Evolutionary conservation across 768 basidiomycete species (phyloP), one percentile per base, ranked within the genome.

Genomic region (Rhodotorula diobovata): DNA sequence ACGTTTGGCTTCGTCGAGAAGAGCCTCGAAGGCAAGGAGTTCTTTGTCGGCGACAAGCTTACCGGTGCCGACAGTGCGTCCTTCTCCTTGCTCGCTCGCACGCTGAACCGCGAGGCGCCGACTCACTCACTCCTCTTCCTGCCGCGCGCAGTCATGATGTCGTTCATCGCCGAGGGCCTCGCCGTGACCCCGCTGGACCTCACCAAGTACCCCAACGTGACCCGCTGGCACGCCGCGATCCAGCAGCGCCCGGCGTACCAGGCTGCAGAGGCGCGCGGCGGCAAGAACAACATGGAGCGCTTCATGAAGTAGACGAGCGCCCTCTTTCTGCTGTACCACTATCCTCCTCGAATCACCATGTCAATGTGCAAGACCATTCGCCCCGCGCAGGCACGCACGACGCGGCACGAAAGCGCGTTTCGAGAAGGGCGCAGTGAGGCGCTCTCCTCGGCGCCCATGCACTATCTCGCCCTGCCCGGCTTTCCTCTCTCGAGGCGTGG

Each of bases 11-110:
- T 45, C 30, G 45, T 74, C 43, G 66, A 74, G 41, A 2, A 39
- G 30, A 39, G 32, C 39, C 61, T 74, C 35, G 63, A 57, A 18
- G 66, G 66, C 18, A 67, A 62, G 43, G 68, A 74, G 28, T 74
- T 53, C 60, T 61, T 74, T 25, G 73, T 62, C 32, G 73, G 58
- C 21, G 48, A 37, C 25, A 34, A 61, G 58, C 51, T 74, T 1
- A 70, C 69, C 2, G 73, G 73, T 4, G 73, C 73, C 8, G 73
- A 74, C 39, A 37, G 68, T 70, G 35, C n/a, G 72, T 65, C 32
- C 25, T n/a, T 14, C 9, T 8, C 45, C 45, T 61, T 12, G 7
- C 45, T 7, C 21, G n/a, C 45, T 15, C 5, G 11, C 15, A 16
- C n/a, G 28, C 34, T 12, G 9, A 21, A 64, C 4, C 32, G 25